Conservation (phyloP, 208 protist species). For the Zelonia costaricensis region DNA sequence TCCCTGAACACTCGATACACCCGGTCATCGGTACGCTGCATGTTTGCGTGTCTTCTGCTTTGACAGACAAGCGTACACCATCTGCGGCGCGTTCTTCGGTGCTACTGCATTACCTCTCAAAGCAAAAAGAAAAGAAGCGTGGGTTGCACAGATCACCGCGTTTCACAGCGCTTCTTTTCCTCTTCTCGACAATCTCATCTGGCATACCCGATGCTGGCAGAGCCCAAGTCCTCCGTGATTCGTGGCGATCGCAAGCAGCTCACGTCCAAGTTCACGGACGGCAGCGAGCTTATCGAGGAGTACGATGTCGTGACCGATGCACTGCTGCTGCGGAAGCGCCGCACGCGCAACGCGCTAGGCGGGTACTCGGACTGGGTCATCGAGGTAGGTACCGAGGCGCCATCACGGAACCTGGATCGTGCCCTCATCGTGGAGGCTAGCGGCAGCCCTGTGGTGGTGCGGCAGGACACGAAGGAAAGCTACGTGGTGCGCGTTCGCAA, state of each 20-base stretch:
- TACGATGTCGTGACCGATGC: slow-evolving; percentile 94
- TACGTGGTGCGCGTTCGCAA: slow-evolving; percentile 94
- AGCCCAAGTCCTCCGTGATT: slow-evolving; percentile 84
- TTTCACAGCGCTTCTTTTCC: neutral
- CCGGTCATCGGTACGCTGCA: no score
- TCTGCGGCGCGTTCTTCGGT: no score
- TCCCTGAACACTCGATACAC: no score
- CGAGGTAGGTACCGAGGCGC: slow-evolving; percentile 84
- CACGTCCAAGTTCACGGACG: slow-evolving; percentile 89
- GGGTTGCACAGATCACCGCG: neutral
- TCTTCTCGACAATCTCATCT: neutral
- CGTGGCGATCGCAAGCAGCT: slow-evolving; percentile 78
- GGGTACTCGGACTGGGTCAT: slow-evolving; percentile 80
- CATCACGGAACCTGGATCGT: slow-evolving; percentile 53
- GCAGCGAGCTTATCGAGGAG: slow-evolving; percentile 92
- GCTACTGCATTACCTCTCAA: no score
- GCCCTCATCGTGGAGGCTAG: slow-evolving; percentile 73
- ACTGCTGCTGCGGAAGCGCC: slow-evolving; percentile 87
- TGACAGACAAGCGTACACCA: no score
- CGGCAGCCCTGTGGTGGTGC: slow-evolving; percentile 80
- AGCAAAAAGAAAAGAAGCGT: no score
- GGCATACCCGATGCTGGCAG: slow-evolving; percentile 46
- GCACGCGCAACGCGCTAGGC: slow-evolving; percentile 75
- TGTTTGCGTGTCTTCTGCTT: neutral
- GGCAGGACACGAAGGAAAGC: slow-evolving; percentile 79